Conservation (phyloP, 306 rosid species). For the Quillaja saponaria region DNA sequence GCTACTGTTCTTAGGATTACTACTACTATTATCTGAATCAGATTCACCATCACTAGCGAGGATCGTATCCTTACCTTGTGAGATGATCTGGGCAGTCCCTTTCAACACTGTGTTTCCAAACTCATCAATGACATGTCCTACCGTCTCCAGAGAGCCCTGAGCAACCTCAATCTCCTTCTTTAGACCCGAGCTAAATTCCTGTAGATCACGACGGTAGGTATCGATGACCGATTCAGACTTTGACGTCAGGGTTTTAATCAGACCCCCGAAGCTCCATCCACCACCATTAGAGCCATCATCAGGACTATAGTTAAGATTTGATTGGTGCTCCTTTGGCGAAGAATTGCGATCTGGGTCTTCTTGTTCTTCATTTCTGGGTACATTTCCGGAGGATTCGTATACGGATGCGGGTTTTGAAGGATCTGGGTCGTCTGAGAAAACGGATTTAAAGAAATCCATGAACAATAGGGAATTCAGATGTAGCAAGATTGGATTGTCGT, state of each 20-base stretch:
- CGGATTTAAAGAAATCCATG: constrained; percentile 88
- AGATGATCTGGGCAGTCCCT: constrained; percentile 80
- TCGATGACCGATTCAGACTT: constrained; percentile 85
- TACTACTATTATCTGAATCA: constrained; percentile 45
- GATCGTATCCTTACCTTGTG: constrained; percentile 71
- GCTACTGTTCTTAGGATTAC: constrained; percentile 18
- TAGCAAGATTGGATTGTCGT: not conserved
- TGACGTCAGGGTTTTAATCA: constrained; percentile 56
- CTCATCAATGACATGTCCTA: constrained; percentile 67
- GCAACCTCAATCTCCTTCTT: constrained; percentile 86
- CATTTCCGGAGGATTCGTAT: constrained; percentile 18
- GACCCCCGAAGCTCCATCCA: constrained; percentile 79
- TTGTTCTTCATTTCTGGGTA: constrained; percentile 5
- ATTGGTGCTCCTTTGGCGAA: constrained; percentile 1
- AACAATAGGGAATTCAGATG: not conserved
- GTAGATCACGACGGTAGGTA: constrained; percentile 86
- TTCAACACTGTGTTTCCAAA: constrained; percentile 69
- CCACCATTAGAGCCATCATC: constrained; percentile 6
- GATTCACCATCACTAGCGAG: constrained; percentile 58
- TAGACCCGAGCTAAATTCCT: constrained; percentile 73
- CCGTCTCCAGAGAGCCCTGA: constrained; percentile 73
- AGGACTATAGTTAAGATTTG: constrained; percentile 8
- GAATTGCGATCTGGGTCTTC: constrained; percentile 41
- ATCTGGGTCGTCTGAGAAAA: constrained; percentile 64
- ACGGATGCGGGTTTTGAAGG: constrained; percentile 20